Evolutionary conservation across 2,329 filamentous ascomycete species (phyloP), one percentile per base, ranked within the genome.

Genomic region (Fusarium kyushuense): DNA sequence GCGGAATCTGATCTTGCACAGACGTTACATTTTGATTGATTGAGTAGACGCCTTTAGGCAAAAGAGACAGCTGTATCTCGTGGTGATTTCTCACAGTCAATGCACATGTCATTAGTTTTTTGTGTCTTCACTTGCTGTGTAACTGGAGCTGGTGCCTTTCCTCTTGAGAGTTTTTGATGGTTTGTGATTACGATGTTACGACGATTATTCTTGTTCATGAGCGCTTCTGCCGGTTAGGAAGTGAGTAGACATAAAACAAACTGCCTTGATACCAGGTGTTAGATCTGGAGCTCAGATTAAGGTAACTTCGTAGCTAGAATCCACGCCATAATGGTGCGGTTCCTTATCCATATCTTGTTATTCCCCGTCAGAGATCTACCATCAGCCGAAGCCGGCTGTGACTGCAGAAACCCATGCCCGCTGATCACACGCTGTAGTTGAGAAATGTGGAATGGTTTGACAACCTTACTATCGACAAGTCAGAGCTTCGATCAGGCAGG

Each of bases 251-350:
- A 6, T 16, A 27, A 9, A 21, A 17, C 23, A 14, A 14, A 29
- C 16, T 40, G 6, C 33, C 23, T 51, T 51, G n/a, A 9, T 21
- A 38, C 17, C 16, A 9, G 6, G 30, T 25, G 8, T 32, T 11
- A 6, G 30, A 30, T 42, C 51, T 25, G 32, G 19, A 40, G 43
- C 23, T 5, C 25, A 36, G 23, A n/a, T 51, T 5, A 29, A 36
- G 23, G 23, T 51, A 40, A 40, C 17, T 33, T 17, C 16, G 27
- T 38, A 33, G 23, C n/a, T 17, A 51, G 14, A 36, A 25, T 23
- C 10, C 41, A 53, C 53, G 61, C 64, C 61, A 64, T 64, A 53
- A 58, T 47, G 8, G 32, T 23, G 35, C 36, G 52, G 21, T 19
- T 33, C 57, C 40, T 51, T 40, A 46, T 54, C 46, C 21, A 62